Evolutionary conservation across 2,329 filamentous ascomycete genomes (phyloP).

Genomic region (Septoria linicola): DNA sequence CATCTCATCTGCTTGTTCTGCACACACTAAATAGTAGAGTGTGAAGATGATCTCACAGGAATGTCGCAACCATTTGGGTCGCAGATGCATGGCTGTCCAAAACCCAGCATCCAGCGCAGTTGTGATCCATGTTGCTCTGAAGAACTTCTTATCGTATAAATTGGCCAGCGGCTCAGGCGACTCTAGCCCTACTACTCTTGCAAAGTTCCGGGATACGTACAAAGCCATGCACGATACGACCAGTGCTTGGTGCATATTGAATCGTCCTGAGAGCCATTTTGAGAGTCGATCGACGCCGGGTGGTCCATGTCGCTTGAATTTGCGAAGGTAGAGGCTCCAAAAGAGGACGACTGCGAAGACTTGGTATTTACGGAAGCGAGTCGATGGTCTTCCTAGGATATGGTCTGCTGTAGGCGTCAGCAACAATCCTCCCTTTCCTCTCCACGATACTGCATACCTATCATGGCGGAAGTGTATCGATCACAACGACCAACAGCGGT

Average conservation of each 20-base stretch:
- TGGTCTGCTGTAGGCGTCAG: constrained; percentile 18
- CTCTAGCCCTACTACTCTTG: constrained; percentile 84
- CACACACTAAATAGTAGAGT: constrained; percentile 85
- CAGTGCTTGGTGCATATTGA: constrained; percentile 88
- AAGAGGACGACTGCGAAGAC: constrained; percentile 88
- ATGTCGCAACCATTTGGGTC: constrained; percentile 75
- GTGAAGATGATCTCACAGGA: constrained; percentile 80
- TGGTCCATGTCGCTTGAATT: constrained; percentile 84
- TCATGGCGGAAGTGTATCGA: constrained; percentile 17
- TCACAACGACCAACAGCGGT: not conserved
- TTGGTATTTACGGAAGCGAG: constrained; percentile 31
- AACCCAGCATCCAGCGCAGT: constrained; percentile 95
- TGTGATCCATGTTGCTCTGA: constrained; percentile 93
- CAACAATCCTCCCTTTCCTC: not conserved
- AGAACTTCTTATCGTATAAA: constrained; percentile 89
- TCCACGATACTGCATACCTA: constrained; percentile 12
- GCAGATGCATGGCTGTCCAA: constrained; percentile 96
- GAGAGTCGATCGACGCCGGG: constrained; percentile 71
- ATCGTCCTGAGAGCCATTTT: constrained; percentile 62
- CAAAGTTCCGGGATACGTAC: constrained; percentile 89
- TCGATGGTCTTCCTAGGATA: constrained; percentile 29
- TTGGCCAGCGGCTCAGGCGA: constrained; percentile 91
- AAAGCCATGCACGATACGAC: constrained; percentile 86
- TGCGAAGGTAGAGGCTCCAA: constrained; percentile 82
- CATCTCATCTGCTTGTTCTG: constrained; percentile 94